Base-by-base conservation (phyloP, 306 rosid species). In the Quercus alba region DNA sequence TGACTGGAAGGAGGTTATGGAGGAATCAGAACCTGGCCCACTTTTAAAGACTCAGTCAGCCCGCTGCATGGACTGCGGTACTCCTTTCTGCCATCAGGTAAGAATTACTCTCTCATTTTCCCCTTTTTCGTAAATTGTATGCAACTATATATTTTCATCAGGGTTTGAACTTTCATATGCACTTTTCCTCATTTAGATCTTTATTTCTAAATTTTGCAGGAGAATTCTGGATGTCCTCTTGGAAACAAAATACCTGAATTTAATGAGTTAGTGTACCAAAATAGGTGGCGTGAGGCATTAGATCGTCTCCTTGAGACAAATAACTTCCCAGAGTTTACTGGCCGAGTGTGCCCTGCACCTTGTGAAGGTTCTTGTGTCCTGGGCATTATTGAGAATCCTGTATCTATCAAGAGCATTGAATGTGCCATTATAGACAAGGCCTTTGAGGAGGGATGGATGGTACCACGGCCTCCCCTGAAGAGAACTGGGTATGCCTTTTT, bases 51-150 rank as follows among this genome's bases (percentile, higher is more conserved):
- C 99, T 61, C 99, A 96, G 73, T 91, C 99, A 20, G 99, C 99
- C 52, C 98, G 99, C 56, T 96, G 99, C 90, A 96, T 96, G 99
- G 99, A 96, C 80, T 96, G 99, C 77, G 99, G 99, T 23, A 96
- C 99, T 77, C 99, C 99, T 66, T 94, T 94, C 86, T 96, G 99
- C 85, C 99, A 93, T 87, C 99, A 96, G 91, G 99, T 95, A 77
- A 76, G 75, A 66, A 49, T 73, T 17, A 19, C 6, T 18, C 18
- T 52, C 25, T 33, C 23, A 12, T 15, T 69, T 49, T 20, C 23
- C 54, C 51, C 30, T 58, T 58, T 62, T 72, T 12, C 0, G 1
- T 11, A 46, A 41, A 26, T 55, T 13, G 7, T 23, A n/a, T 55
- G 12, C 23, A n/a, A 33, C 10, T 44, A 9, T 52, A 8, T 17